Evolutionary conservation across 2,329 filamentous ascomycete species (phyloP).

Genomic region (Cladophialophora yegresii): DNA sequence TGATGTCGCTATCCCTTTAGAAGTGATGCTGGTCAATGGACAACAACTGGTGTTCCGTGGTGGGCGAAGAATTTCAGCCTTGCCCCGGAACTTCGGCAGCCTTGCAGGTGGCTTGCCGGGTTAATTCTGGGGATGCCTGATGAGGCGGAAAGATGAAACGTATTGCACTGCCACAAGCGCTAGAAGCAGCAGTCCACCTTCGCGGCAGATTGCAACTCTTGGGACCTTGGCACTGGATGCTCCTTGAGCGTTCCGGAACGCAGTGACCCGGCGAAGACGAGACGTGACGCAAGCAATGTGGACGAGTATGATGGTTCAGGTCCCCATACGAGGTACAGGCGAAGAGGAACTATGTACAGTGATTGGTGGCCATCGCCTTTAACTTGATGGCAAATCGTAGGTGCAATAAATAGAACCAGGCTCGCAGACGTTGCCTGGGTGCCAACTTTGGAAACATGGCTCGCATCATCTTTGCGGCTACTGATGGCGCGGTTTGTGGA

Average conservation of each 20-base stretch:
- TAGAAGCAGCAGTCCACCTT: slow-evolving; percentile 2
- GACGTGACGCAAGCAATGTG: background rate
- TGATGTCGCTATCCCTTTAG: background rate
- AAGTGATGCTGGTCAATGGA: background rate
- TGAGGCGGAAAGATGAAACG: slow-evolving; percentile 12
- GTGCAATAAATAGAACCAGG: slow-evolving; percentile 19
- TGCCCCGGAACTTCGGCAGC: background rate
- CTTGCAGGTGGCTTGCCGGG: slow-evolving; percentile 10
- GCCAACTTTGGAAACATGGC: background rate
- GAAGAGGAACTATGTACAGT: no score
- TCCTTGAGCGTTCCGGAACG: background rate
- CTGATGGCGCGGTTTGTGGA: slow-evolving; percentile 13
- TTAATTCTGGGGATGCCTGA: slow-evolving; percentile 7
- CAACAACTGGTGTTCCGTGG: background rate
- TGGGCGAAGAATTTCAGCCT: background rate
- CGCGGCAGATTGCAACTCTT: slow-evolving; percentile 8
- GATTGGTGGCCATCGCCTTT: background rate
- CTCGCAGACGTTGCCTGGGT: slow-evolving; percentile 1
- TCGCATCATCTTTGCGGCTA: slow-evolving; percentile 1
- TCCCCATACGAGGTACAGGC: background rate
- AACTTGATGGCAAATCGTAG: slow-evolving; percentile 15
- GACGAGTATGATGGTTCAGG: background rate
- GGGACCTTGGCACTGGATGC: background rate
- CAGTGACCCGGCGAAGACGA: background rate
- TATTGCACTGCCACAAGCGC: slow-evolving; percentile 14